These are phyloP conservation scores for Didymella arachidicola DNA, from an alignment of 2,329 filamentous ascomycete species.

Conservation along the genomic window DNA sequence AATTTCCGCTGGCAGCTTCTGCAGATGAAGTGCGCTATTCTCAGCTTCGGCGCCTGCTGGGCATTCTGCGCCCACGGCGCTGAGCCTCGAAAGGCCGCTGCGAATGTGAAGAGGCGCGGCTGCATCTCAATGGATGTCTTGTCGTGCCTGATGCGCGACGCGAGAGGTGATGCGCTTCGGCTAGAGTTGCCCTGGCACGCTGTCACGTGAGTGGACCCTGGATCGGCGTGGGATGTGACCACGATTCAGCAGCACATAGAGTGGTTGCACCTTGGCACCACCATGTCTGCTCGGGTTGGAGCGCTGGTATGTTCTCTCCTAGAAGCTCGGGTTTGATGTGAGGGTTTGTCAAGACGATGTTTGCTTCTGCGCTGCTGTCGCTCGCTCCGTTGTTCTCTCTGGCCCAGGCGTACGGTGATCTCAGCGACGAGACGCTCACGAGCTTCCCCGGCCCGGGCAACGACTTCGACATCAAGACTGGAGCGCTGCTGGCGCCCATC, in stretches of 20 bases:
- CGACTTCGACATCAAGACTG: conserved; percentile 83
- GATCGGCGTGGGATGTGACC: conserved; percentile 26
- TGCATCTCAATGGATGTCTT: conserved; percentile 37
- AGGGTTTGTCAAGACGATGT: conserved; percentile 27
- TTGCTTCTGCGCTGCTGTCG: conserved; percentile 32
- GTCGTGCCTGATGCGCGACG: conserved; percentile 3
- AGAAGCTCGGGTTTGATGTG: conserved; percentile 22
- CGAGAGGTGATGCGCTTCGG: conserved; percentile 28
- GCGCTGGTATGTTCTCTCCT: conserved; percentile 9
- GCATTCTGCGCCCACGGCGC: conserved; percentile 14
- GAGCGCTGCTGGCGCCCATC: conserved; percentile 83
- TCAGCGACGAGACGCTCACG: conserved; percentile 79
- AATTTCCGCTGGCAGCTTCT: conserved; percentile 43
- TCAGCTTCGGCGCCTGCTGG: conserved; percentile 5
- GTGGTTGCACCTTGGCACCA: conserved; percentile 3
- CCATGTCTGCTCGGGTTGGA: conserved; percentile 24
- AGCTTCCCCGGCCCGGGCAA: conserved; percentile 71
- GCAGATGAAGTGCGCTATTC: conserved; percentile 34
- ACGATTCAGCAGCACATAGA: conserved; percentile 27
- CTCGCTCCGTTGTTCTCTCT: conserved; percentile 37
- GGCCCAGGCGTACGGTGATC: conserved; percentile 60
- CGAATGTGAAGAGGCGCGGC: conserved; percentile 31
- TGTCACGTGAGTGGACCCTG: conserved; percentile 18
- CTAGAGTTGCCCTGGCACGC: conserved; percentile 27
- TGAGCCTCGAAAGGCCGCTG: conserved; percentile 31